Evolutionary conservation across 148 eudicot species (phyloP).

Genomic region (Arbutus unedo): DNA sequence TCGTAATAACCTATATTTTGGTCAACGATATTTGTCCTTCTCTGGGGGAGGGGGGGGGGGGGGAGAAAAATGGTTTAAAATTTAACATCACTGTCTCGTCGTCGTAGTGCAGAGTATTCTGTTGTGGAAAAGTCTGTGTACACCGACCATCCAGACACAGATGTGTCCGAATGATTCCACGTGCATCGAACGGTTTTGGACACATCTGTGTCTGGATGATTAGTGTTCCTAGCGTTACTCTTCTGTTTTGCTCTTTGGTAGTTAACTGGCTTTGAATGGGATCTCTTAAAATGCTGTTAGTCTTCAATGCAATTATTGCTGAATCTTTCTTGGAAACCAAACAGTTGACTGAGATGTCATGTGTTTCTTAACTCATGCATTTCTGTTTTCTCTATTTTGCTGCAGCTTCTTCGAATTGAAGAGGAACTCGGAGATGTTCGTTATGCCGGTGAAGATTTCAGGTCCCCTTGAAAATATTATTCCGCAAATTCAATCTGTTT

Average conservation of each 20-base stretch:
- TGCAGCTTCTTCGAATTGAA: conserved; percentile 96
- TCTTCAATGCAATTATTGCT: neutral
- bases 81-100: too few relatives aligned
- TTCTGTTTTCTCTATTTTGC: conserved; percentile 1
- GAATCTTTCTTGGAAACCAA: neutral
- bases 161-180: too few relatives aligned
- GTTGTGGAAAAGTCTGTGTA: too few relatives aligned
- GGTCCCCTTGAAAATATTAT: conserved; percentile 45
- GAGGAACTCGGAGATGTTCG: conserved; percentile 96
- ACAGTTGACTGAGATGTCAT: neutral
- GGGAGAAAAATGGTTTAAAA: too few relatives aligned
- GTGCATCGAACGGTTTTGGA: too few relatives aligned
- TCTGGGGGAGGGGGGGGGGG: too few relatives aligned
- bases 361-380: neutral
- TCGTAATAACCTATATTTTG: neutral
- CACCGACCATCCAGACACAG: too few relatives aligned
- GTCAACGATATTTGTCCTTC: neutral
- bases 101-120: too few relatives aligned
- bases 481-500: neutral
- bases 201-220: too few relatives aligned
- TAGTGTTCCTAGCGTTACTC: too few relatives aligned
- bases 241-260: neutral
- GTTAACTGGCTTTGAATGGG: neutral
- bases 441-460: conserved; percentile 93
- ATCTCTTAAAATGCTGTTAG: neutral